A percentile compares a stretch with the other conserved stretches of the same genome.
These are phyloP conservation scores for Geosmithia morbida DNA, from an alignment of 2,329 filamentous ascomycete species.

Conservation along the genomic window DNA sequence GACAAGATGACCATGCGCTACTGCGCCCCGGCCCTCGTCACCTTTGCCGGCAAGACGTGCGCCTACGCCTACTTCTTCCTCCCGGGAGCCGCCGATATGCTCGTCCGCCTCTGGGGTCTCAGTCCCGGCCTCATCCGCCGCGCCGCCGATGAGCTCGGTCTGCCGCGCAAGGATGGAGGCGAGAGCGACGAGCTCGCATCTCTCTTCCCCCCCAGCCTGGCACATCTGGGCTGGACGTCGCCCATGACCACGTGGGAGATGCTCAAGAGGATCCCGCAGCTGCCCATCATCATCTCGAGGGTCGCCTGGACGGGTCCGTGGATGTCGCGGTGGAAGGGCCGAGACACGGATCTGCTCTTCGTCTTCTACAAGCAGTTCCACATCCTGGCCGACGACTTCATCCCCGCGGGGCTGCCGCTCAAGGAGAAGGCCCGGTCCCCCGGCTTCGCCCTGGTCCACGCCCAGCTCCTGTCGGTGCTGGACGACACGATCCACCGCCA, in stretches of 20 bases:
- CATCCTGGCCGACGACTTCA: conserved; percentile 60
- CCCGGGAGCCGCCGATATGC: conserved; percentile 69
- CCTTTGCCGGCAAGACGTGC: conserved; percentile 80
- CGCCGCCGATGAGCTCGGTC: conserved; percentile 52
- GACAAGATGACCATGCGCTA: conserved; percentile 77
- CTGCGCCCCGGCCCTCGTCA: conserved; percentile 50
- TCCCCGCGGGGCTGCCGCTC: conserved; percentile 39
- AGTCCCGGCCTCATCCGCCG: conserved; percentile 55
- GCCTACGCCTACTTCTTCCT: conserved; percentile 92
- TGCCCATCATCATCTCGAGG: conserved; percentile 53
- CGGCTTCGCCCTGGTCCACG: conserved; percentile 66
- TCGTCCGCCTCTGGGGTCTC: conserved; percentile 69
- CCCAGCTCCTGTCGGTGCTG: conserved; percentile 64
- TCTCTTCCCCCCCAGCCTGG: conserved; percentile 54
- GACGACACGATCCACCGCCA: conserved; percentile 77
- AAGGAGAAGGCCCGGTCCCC: conserved; percentile 51
- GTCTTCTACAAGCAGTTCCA: conserved; percentile 85
- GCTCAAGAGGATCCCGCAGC: conserved; percentile 49
- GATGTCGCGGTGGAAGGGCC: conserved; percentile 73
- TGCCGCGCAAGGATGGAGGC: conserved; percentile 35
- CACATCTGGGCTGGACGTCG: conserved; percentile 41
- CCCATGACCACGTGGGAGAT: conserved; percentile 31
- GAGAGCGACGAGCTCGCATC: conserved; percentile 52
- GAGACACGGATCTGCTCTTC: conserved; percentile 81
- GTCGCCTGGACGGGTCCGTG: conserved; percentile 84